Evolutionary conservation across 192 early-diverging fungal genomes (phyloP).

Genomic region (Coemansia sp.): DNA sequence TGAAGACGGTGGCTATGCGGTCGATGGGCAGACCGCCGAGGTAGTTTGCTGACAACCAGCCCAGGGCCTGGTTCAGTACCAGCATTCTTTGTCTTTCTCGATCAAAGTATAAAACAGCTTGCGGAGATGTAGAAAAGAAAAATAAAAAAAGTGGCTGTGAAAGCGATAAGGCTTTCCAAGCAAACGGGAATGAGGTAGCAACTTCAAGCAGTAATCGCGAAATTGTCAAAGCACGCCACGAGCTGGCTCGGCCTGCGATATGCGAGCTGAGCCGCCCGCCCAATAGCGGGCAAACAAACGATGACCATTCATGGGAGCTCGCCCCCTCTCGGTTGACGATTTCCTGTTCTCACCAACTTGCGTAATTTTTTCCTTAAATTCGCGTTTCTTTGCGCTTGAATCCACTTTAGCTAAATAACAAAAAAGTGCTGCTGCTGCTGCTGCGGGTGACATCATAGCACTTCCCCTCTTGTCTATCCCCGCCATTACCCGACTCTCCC

Average conservation of each 20-base stretch:
- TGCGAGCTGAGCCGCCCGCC: neutral
- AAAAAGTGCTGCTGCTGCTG: too few species aligned
- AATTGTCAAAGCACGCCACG: too few species aligned
- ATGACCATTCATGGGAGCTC: too few species aligned
- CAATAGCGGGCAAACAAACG: neutral
- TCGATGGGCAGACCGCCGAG: conserved; percentile 61
- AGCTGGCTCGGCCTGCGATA: neutral
- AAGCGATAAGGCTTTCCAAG: neutral
- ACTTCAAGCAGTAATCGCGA: too few species aligned
- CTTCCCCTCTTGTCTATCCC: too few species aligned
- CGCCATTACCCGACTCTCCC: too few species aligned
- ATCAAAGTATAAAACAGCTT: too few species aligned
- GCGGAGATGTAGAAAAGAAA: neutral
- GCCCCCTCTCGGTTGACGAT: too few species aligned
- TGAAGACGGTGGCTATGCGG: conserved; percentile 61
- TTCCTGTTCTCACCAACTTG: neutral
- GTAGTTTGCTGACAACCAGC: conserved; percentile 30
- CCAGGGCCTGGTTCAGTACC: conserved; percentile 23
- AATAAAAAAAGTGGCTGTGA: neutral
- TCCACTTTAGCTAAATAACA: too few species aligned
- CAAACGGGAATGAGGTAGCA: too few species aligned
- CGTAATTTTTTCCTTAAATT: neutral
- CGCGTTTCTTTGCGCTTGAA: neutral
- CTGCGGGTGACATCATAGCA: too few species aligned
- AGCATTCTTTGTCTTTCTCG: conserved; percentile 29